These are phyloP conservation scores for Theobroma cacao DNA, from an alignment of 345 rosid genomes.

Conservation along the genomic window DNA sequence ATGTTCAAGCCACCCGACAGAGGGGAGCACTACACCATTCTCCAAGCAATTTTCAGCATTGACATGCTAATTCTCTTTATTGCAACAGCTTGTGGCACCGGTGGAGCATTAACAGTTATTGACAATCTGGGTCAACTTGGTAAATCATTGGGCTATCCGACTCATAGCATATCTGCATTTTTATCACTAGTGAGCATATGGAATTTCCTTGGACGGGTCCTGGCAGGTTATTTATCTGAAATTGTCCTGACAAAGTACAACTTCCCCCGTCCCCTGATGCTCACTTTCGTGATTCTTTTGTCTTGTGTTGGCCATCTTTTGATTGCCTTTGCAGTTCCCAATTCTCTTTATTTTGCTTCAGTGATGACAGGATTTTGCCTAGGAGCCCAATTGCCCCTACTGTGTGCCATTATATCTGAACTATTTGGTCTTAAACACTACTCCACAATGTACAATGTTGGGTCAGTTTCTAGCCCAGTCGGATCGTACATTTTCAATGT, in stretches of 20 bases:
- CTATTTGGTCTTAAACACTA: conserved; percentile 52
- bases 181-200: conserved; percentile 50
- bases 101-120: conserved; percentile 32
- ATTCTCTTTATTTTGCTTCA: conserved; percentile 45
- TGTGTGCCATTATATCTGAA: conserved; percentile 47
- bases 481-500: conserved; percentile 45
- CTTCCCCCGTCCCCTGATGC: conserved; percentile 40
- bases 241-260: conserved; percentile 34
- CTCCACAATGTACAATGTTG: conserved; percentile 43
- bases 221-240: conserved; percentile 40
- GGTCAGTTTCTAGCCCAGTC: conserved; percentile 36
- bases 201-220: conserved; percentile 46
- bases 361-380: conserved; percentile 47
- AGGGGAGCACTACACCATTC: conserved; percentile 46
- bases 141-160: conserved; percentile 35
- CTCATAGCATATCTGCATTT: conserved; percentile 32
- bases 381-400: conserved; percentile 46
- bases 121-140: conserved; percentile 23
- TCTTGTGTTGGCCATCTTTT: conserved; percentile 42
- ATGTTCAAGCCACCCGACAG: conserved; percentile 42
- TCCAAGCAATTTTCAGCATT: conserved; percentile 49
- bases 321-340: conserved; percentile 37
- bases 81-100: conserved; percentile 44
- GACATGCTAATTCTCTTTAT: conserved; percentile 51
- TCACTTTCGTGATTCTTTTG: conserved; percentile 37